A percentile compares a stretch with the other conserved stretches of the same genome.
Evolutionary conservation across 2,329 filamentous ascomycete genomes (phyloP).

Genomic region (Ascochyta fabae): DNA sequence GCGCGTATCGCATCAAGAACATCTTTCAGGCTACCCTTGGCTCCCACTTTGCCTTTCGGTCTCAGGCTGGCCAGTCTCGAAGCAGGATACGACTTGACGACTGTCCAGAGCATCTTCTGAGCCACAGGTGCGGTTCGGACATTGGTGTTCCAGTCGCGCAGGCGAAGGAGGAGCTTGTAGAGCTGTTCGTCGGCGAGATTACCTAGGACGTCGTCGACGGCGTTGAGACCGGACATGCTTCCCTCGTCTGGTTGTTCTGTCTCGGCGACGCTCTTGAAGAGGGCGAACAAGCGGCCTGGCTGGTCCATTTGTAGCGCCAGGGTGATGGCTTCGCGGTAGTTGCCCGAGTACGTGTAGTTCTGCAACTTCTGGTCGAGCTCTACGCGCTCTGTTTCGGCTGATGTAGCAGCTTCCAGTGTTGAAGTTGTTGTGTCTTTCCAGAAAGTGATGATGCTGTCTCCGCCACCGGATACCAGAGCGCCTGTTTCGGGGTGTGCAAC

Average conservation of each 20-base stretch:
- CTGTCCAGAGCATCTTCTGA: slow-evolving; percentile 79
- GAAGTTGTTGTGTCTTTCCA: slow-evolving; percentile 90
- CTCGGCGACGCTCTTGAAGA: slow-evolving; percentile 82
- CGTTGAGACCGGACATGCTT: slow-evolving; percentile 67
- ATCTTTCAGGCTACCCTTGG: slow-evolving; percentile 68
- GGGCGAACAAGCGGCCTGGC: slow-evolving; percentile 79
- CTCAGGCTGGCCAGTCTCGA: slow-evolving; percentile 74
- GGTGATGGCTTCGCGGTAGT: slow-evolving; percentile 91
- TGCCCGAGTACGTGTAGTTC: slow-evolving; percentile 87
- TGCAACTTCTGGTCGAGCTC: slow-evolving; percentile 94
- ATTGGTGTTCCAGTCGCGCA: slow-evolving; percentile 98
- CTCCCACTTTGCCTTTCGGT: slow-evolving; percentile 40
- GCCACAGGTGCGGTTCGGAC: slow-evolving; percentile 83
- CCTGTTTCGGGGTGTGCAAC: slow-evolving; percentile 69
- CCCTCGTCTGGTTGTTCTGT: slow-evolving; percentile 65
- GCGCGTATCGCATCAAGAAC: slow-evolving; percentile 84
- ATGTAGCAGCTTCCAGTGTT: slow-evolving; percentile 76
- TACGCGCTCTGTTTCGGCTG: slow-evolving; percentile 77
- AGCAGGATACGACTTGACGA: slow-evolving; percentile 83
- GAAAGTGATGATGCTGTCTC: slow-evolving; percentile 91
- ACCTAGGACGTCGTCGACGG: slow-evolving; percentile 84
- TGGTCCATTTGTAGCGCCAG: slow-evolving; percentile 94
- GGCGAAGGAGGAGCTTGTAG: slow-evolving; percentile 77
- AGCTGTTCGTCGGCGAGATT: slow-evolving; percentile 83
- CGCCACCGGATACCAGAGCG: slow-evolving; percentile 85